Evolutionary conservation across 2,329 filamentous ascomycete species (phyloP).

Genomic region (Curvularia lunata): DNA sequence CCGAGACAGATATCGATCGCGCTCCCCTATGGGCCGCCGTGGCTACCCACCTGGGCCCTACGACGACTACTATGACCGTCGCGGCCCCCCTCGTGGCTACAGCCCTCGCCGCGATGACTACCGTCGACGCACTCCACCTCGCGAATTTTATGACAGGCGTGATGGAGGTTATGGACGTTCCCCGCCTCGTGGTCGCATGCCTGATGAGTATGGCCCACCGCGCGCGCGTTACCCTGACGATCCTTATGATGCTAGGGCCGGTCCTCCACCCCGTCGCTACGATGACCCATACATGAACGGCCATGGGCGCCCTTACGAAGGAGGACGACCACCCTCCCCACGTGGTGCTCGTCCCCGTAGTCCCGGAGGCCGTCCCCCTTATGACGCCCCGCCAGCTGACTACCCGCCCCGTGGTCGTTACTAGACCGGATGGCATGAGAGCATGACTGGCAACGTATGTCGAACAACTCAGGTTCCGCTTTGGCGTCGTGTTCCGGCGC

Average conservation of each 20-base stretch:
- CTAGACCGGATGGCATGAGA: constrained; percentile 29
- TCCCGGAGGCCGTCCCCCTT: constrained; percentile 68
- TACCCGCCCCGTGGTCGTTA: constrained; percentile 52
- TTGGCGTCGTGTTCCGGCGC: constrained; percentile 1
- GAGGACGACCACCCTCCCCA: constrained; percentile 53
- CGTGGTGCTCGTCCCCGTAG: constrained; percentile 47
- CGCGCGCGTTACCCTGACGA: constrained; percentile 73
- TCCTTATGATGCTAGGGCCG: constrained; percentile 66
- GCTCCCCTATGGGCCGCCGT: constrained; percentile 71
- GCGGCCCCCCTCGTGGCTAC: constrained; percentile 80
- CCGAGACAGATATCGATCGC: constrained; percentile 78
- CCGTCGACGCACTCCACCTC: constrained; percentile 77
- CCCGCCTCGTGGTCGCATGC: constrained; percentile 71
- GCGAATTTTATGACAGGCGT: constrained; percentile 84
- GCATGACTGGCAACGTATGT: constrained; percentile 6
- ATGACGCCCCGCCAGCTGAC: constrained; percentile 53
- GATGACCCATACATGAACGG: constrained; percentile 67
- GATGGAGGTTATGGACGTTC: constrained; percentile 64
- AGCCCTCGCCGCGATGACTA: constrained; percentile 87
- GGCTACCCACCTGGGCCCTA: constrained; percentile 66
- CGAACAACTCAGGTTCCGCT: neutral
- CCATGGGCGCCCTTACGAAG: constrained; percentile 62
- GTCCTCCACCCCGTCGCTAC: constrained; percentile 62
- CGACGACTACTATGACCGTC: constrained; percentile 78
- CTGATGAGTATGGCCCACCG: constrained; percentile 75